Base-by-base conservation (phyloP, 1,139 yeast species). In the Spencermartinsiella ligniputridi region DNA sequence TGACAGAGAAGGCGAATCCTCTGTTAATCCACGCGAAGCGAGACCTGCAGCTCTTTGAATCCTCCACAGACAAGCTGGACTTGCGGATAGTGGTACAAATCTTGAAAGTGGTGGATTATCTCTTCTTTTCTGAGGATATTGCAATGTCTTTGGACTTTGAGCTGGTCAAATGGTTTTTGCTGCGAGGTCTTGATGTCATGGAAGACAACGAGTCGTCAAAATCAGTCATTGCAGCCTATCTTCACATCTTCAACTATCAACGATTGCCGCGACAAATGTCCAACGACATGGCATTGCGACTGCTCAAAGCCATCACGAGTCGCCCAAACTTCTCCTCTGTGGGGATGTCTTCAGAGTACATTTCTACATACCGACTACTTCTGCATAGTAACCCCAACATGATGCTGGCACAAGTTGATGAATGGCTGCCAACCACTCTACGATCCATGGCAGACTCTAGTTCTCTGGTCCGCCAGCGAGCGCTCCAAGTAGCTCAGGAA, bases 171-270 rank as follows among this genome's bases (percentile, higher is more conserved):
- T 56, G 60, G 57, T 55, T 58, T 37, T 43, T 56, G 5, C 30
- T 41, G 2, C 52, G 54, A 13, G 61, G 57, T 2, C 39, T 57
- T 12, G 52, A 48, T 17, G 58, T 51, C 2, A 42, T 58, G 27
- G 52, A 50, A 15, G 46, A 47, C 37, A 47, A 49, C 2, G 35
- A 35, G 3, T 44, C 60, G 2, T 44, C 56, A 8, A 47, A 57
- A 46, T 47, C 56, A 3, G 51, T 58, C 13, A 45, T 55, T 11
- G 58, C 57, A 9, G 56, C 55, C 9, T 56, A 56, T 30, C 46
- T 58, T 33, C 62, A 58, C 47, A 50, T 58, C 17, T 52, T 58
- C 42, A 52, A 55, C 32, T 52, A 52, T 35, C 62, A 56, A 39
- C 45, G 52, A 24, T 42, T 55, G 18, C 57, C 58, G 8, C 41